phyloP scores from a whole-genome alignment of 208 protist species.

The Leishmania turanica region DNA sequence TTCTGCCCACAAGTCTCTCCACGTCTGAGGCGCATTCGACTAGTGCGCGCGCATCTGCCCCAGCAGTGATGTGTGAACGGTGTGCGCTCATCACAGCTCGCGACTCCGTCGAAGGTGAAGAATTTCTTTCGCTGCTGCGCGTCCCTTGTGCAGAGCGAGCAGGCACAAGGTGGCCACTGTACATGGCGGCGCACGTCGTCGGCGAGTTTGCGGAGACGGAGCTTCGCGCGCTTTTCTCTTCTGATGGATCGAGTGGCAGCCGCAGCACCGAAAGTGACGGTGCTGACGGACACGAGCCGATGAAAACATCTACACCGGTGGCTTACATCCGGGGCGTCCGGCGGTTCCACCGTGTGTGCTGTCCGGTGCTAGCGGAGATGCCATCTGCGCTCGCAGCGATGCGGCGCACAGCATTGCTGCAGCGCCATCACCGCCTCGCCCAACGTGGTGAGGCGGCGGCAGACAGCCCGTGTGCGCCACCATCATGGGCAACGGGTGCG shows the following conservation, averaged over 20 bases:
- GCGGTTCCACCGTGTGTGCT: slow-evolving; percentile 52
- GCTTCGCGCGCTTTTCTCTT: slow-evolving; percentile 8
- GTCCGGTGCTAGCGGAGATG: slow-evolving; percentile 22
- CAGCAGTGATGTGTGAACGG: not conserved
- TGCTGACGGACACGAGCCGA: not conserved
- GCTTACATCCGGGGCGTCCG: slow-evolving; percentile 48
- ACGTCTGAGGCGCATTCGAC: not conserved
- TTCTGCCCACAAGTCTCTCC: not conserved
- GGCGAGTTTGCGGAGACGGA: slow-evolving; percentile 14
- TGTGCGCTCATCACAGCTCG: slow-evolving; percentile 9
- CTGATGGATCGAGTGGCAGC: not conserved
- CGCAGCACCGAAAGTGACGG: not conserved
- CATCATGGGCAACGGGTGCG: not conserved
- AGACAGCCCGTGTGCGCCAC: not conserved
- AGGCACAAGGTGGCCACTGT: slow-evolving; percentile 11
- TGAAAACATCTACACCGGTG: slow-evolving; percentile 9
- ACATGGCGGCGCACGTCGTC: slow-evolving; percentile 35
- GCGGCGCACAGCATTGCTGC: slow-evolving; percentile 13
- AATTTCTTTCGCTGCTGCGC: slow-evolving; percentile 15
- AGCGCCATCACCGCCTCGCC: not conserved
- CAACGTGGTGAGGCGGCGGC: not conserved
- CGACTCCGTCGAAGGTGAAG: not conserved
- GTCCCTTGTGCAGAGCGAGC: not conserved
- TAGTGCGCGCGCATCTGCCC: not conserved
- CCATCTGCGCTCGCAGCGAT: slow-evolving; percentile 39